These are phyloP conservation scores for Asterochloris sp. DNA, from an alignment of 139 green algal genomes.

Conservation along the genomic window DNA sequence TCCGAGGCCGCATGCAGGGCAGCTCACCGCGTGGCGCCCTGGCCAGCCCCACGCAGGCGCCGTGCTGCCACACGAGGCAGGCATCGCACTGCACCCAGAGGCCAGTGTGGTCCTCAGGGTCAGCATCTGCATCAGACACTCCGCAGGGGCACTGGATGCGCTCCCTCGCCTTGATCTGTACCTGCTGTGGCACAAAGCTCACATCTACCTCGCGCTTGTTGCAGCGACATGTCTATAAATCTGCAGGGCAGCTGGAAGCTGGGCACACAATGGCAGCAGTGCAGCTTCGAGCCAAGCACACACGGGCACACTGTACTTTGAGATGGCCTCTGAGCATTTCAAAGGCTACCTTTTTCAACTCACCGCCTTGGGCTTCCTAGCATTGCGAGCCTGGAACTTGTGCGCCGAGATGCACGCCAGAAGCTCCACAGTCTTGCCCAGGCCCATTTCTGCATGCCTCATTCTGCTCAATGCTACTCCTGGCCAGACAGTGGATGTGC, in stretches of 20 bases:
- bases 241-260: not conserved
- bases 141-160: conserved; percentile 47
- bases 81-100: conserved; percentile 62
- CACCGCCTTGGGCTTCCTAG: not conserved
- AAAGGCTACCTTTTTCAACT: conserved; percentile 5
- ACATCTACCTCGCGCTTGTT: no score
- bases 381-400: conserved; percentile 20
- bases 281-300: not conserved
- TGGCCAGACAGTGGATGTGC: not conserved
- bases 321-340: not conserved
- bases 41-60: conserved; percentile 49
- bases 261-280: not conserved
- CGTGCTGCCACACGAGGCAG: conserved; percentile 70
- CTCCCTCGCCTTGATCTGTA: conserved; percentile 6
- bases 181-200: not conserved
- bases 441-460: conserved; percentile 62
- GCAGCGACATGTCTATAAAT: not conserved
- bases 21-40: not conserved
- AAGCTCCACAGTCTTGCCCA: conserved; percentile 95
- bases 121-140: conserved; percentile 16
- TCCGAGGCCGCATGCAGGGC: not conserved
- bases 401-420: conserved; percentile 76
- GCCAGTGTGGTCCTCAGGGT: conserved; percentile 17
- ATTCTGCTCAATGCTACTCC: not conserved
- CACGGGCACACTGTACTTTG: not conserved